Evolutionary conservation across 1,284 basidiomycete species (phyloP).

Genomic region (Ustilago hordei): DNA sequence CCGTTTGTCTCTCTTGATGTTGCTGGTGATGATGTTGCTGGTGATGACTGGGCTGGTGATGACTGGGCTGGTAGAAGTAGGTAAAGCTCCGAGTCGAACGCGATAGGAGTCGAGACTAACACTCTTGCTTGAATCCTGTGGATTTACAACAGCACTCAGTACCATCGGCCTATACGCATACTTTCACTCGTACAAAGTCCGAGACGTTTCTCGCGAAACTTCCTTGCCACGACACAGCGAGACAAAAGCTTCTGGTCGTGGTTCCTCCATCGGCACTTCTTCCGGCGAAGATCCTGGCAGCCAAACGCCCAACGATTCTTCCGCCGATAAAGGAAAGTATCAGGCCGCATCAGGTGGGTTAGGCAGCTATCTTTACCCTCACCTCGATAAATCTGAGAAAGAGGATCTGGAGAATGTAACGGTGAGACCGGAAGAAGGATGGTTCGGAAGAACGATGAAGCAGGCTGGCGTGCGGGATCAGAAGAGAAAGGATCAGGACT

Average conservation of each 20-base stretch:
- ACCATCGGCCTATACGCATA: conserved; percentile 36
- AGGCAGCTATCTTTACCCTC: conserved; percentile 10
- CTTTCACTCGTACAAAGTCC: conserved; percentile 28
- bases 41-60: too few relatives aligned
- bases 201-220: conserved; percentile 15
- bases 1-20: background rate
- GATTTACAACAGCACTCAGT: conserved; percentile 18
- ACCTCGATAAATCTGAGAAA: conserved; percentile 16
- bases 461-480: conserved; percentile 28
- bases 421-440: conserved; percentile 9
- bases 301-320: background rate
- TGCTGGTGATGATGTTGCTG: background rate
- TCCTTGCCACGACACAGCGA: conserved; percentile 21
- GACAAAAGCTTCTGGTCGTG: conserved; percentile 25
- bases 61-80: background rate
- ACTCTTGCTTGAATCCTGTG: background rate
- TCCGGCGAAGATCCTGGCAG: conserved; percentile 10
- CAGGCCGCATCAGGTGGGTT: conserved; percentile 25
- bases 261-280: conserved; percentile 7
- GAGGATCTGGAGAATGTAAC: conserved; percentile 25
- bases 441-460: conserved; percentile 36
- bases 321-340: conserved; percentile 8
- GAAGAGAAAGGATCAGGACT: conserved; percentile 17
- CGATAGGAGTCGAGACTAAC: too few relatives aligned
- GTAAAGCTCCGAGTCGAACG: background rate